Evolutionary conservation across 139 green algal species (phyloP).

Genomic region (Chlamydomonas schloesseri): DNA sequence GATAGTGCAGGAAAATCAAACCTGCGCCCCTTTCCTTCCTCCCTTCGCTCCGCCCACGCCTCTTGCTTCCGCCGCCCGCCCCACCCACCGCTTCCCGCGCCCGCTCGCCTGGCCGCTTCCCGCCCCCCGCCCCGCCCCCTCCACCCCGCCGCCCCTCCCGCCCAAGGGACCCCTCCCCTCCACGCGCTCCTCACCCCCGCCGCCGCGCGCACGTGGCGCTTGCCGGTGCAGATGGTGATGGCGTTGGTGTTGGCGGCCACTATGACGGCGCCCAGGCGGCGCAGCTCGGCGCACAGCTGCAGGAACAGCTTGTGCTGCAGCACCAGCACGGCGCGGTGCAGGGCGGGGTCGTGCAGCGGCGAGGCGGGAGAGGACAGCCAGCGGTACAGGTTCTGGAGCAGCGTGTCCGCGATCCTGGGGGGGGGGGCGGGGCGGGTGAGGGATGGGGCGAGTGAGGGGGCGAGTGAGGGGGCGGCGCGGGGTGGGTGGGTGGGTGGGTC

Average conservation of each 20-base stretch:
- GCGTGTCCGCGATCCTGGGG: conserved; percentile 62
- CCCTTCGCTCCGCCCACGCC: too few species aligned
- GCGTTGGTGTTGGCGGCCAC: conserved; percentile 85
- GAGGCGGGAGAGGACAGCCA: conserved; percentile 84
- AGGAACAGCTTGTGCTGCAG: conserved; percentile 87
- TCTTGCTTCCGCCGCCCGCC: too few species aligned
- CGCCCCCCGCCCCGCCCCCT: too few species aligned
- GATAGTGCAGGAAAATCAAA: too few species aligned
- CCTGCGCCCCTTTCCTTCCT: too few species aligned
- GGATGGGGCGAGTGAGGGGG: background rate
- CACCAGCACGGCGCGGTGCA: conserved; percentile 76
- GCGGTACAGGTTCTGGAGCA: conserved; percentile 87
- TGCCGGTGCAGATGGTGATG: conserved; percentile 90
- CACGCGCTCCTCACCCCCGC: conserved; percentile 59
- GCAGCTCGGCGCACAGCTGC: conserved; percentile 59
- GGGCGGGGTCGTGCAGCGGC: conserved; percentile 74
- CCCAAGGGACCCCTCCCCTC: background rate
- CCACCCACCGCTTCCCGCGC: too few species aligned
- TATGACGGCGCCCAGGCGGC: conserved; percentile 82
- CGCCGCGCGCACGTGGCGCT: conserved; percentile 79
- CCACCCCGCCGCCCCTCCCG: too few species aligned
- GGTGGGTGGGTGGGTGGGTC: too few species aligned
- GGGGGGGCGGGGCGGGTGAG: background rate
- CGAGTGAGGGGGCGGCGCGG: background rate
- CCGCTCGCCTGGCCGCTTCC: too few species aligned